Evolutionary conservation across 208 protist genomes (phyloP).

Genomic region (Herpetomonas tarakana): DNA sequence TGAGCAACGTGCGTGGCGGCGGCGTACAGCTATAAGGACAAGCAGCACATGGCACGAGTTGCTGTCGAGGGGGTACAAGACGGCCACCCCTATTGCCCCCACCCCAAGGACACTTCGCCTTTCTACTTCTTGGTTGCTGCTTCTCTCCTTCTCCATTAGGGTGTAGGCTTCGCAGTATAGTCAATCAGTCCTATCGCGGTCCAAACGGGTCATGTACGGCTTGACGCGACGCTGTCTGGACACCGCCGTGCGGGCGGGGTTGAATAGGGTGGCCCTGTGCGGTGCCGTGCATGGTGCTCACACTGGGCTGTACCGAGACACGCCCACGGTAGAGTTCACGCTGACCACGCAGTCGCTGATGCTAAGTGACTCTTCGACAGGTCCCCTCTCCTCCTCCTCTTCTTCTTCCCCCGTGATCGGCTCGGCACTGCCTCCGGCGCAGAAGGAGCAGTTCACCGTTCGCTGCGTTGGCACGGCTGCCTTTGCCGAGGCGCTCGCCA

Average conservation of each 20-base stretch:
- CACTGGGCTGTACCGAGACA: constrained; percentile 18
- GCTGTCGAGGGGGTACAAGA: too few relatives aligned
- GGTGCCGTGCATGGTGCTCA: constrained; percentile 40
- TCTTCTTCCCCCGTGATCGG: neutral
- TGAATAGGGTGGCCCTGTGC: constrained; percentile 22
- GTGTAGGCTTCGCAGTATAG: too few relatives aligned
- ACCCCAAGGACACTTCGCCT: too few relatives aligned
- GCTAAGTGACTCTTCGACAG: neutral
- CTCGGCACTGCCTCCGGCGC: neutral
- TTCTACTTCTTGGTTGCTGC: too few relatives aligned
- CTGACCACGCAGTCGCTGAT: constrained; percentile 15
- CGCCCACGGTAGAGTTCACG: constrained; percentile 33
- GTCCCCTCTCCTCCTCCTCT: neutral
- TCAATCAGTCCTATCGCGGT: too few relatives aligned
- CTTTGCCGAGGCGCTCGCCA: constrained; percentile 19
- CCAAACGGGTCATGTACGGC: neutral
- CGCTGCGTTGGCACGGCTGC: constrained; percentile 27
- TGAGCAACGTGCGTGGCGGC: too few relatives aligned
- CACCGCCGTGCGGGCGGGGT: too few relatives aligned
- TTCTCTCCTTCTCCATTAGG: too few relatives aligned
- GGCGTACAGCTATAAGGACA: too few relatives aligned
- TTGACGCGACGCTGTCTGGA: neutral
- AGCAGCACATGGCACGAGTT: too few relatives aligned
- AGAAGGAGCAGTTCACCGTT: constrained; percentile 32
- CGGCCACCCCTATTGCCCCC: too few relatives aligned